Evolutionary conservation across 108 stramenopile genomes (phyloP).

Genomic region (Cyclotella atomus): DNA sequence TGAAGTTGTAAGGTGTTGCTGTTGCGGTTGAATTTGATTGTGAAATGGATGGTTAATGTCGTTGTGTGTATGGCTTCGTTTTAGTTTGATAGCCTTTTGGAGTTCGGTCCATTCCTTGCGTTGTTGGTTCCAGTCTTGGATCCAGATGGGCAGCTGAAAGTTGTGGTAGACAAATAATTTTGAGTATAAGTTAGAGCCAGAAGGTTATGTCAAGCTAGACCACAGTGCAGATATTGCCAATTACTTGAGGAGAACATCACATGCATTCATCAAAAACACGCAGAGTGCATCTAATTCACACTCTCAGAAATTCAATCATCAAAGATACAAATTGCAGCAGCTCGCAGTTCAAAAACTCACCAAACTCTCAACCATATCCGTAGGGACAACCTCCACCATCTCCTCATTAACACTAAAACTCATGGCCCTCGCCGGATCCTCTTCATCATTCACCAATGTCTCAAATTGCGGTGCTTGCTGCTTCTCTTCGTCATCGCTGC

Average conservation of each 20-base stretch:
- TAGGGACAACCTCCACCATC: slow-evolving; percentile 42
- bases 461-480: background rate
- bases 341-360: background rate
- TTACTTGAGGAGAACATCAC: too few species aligned
- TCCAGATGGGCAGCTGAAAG: slow-evolving; percentile 26
- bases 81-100: background rate
- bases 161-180: background rate
- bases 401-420: slow-evolving; percentile 17
- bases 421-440: background rate
- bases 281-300: too few species aligned
- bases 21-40: background rate
- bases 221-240: too few species aligned
- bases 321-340: background rate
- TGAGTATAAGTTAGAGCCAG: background rate
- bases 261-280: too few species aligned
- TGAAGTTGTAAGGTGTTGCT: background rate
- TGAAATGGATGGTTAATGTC: background rate
- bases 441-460: background rate
- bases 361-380: slow-evolving; percentile 11
- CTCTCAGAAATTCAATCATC: too few species aligned
- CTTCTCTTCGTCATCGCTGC: background rate
- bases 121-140: slow-evolving; percentile 28
- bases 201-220: too few species aligned
- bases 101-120: slow-evolving; percentile 21
- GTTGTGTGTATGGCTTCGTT: background rate